Evolutionary conservation across 768 basidiomycete species (phyloP).

Genomic region (Leccinum fibrillosum): DNA sequence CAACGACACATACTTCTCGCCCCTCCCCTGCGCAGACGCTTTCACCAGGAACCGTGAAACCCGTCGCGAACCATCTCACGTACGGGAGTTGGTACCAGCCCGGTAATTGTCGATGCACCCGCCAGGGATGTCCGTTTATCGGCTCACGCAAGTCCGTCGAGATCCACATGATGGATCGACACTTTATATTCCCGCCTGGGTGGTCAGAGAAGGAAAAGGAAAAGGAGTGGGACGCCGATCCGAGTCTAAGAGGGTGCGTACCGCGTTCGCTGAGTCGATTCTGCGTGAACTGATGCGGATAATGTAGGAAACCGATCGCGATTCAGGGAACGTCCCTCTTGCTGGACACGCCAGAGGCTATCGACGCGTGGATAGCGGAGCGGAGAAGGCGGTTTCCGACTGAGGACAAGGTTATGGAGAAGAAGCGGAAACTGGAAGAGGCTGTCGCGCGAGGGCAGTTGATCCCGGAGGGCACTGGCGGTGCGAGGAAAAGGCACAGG

Average conservation of each 20-base stretch:
- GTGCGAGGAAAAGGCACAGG: slow-evolving; percentile 41
- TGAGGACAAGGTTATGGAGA: slow-evolving; percentile 64
- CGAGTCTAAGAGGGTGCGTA: slow-evolving; percentile 70
- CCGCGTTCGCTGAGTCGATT: not conserved
- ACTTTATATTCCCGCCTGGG: slow-evolving; percentile 75
- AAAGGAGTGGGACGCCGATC: slow-evolving; percentile 78
- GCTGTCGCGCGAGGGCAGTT: slow-evolving; percentile 80
- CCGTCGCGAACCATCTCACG: slow-evolving; percentile 17
- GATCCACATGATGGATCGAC: slow-evolving; percentile 87
- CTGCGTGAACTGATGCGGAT: slow-evolving; percentile 4
- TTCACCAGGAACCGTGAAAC: slow-evolving; percentile 6
- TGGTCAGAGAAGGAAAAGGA: slow-evolving; percentile 61
- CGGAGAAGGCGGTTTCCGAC: slow-evolving; percentile 87
- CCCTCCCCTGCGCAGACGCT: slow-evolving; percentile 1
- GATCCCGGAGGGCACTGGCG: slow-evolving; percentile 42
- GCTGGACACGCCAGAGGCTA: slow-evolving; percentile 77
- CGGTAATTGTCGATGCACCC: slow-evolving; percentile 58
- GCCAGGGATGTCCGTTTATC: slow-evolving; percentile 61
- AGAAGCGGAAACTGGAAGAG: slow-evolving; percentile 75
- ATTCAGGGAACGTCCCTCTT: slow-evolving; percentile 78
- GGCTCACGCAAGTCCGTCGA: slow-evolving; percentile 73
- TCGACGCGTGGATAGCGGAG: slow-evolving; percentile 86
- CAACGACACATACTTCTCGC: not conserved
- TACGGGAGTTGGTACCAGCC: slow-evolving; percentile 56
- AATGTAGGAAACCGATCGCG: slow-evolving; percentile 58